Conservation (phyloP, 2,329 filamentous ascomycete genomes). For the Nemania serpens region DNA sequence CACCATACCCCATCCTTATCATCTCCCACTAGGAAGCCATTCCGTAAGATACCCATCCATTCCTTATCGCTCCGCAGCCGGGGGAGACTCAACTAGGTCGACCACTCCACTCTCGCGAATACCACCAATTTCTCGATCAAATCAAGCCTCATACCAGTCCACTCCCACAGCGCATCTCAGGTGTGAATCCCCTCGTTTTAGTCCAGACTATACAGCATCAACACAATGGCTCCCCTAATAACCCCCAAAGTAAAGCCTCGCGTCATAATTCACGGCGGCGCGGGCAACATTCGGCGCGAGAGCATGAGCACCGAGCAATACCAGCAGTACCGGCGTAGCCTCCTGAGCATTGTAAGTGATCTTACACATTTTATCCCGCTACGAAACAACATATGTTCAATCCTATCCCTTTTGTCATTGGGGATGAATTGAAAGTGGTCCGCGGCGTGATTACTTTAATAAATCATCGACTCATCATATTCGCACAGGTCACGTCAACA, state of each 20-base stretch:
- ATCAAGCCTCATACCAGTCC: too few relatives aligned
- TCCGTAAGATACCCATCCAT: too few relatives aligned
- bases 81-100: neutral
- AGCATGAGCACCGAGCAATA: slow-evolving; percentile 64
- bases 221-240: slow-evolving; percentile 12
- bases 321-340: slow-evolving; percentile 60
- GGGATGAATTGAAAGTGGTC: too few relatives aligned
- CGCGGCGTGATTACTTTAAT: neutral
- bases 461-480: neutral
- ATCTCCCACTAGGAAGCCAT: too few relatives aligned
- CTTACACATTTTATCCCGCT: too few relatives aligned
- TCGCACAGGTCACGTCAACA: slow-evolving; percentile 49
- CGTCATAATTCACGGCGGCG: slow-evolving; percentile 74
- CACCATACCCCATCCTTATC: too few relatives aligned
- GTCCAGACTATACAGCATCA: neutral
- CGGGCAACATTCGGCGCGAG: slow-evolving; percentile 68
- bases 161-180: too few relatives aligned
- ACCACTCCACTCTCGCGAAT: neutral
- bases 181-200: too few relatives aligned
- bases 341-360: slow-evolving; percentile 63
- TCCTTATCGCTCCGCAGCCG: slow-evolving; percentile 7
- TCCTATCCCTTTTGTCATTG: neutral
- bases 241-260: slow-evolving; percentile 50
- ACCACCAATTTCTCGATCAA: neutral
- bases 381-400: too few relatives aligned